A percentile compares a stretch with the other conserved stretches of the same genome.
These are phyloP conservation scores for Candida easanensis DNA, from an alignment of 805 yeast species.

Conservation along the genomic window DNA sequence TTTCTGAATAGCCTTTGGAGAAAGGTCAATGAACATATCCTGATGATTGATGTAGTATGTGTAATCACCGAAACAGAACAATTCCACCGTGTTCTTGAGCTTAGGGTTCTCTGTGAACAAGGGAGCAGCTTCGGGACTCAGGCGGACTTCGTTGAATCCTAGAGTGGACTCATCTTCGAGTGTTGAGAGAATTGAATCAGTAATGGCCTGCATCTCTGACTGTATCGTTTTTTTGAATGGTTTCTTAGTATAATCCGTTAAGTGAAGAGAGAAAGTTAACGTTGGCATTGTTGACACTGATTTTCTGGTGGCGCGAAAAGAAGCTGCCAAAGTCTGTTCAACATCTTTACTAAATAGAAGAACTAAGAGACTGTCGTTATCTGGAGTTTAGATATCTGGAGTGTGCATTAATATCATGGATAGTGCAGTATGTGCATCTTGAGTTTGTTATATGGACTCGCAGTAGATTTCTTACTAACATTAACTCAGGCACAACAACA, in stretches of 20 bases:
- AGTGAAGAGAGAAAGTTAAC: too few species aligned
- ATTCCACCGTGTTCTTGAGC: conserved; percentile 21
- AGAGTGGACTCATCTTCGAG: conserved; percentile 20
- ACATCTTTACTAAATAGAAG: too few species aligned
- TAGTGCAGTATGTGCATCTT: too few species aligned
- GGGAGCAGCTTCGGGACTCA: conserved; percentile 1
- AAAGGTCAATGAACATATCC: conserved; percentile 15
- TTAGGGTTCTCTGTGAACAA: conserved; percentile 7
- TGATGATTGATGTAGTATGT: conserved; percentile 14
- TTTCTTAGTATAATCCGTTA: too few species aligned
- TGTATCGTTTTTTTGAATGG: neutral
- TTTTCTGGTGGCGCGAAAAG: neutral
- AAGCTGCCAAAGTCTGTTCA: too few species aligned
- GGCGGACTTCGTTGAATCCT: conserved; percentile 27
- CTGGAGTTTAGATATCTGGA: too few species aligned
- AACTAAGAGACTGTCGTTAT: too few species aligned
- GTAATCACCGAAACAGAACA: conserved; percentile 27
- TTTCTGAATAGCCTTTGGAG: conserved; percentile 16
- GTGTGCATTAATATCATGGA: too few species aligned
- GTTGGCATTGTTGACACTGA: too few species aligned
- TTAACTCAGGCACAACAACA: conserved; percentile 1
- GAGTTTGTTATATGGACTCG: too few species aligned
- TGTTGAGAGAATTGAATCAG: neutral
- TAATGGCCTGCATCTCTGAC: neutral
- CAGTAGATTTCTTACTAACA: neutral